These are phyloP conservation scores for Globisporangium recalcitrans DNA, from an alignment of 352 stramenopile genomes.

Conservation along the genomic window DNA sequence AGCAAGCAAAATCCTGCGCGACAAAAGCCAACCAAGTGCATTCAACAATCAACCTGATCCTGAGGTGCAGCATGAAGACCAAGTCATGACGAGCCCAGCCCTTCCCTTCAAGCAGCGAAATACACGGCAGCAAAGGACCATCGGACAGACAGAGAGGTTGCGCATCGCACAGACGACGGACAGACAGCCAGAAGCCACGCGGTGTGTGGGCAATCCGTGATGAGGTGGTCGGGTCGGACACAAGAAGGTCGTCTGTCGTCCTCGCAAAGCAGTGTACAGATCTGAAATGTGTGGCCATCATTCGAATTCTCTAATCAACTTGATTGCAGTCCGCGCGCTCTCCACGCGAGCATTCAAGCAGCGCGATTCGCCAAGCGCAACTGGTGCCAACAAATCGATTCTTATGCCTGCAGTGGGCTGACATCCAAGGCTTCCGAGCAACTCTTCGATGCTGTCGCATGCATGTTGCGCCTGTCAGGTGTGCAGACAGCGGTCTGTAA, in stretches of 20 bases:
- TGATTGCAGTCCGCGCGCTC: too few species aligned
- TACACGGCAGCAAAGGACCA: neutral
- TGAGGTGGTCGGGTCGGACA: neutral
- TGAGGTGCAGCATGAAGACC: neutral
- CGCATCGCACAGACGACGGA: too few species aligned
- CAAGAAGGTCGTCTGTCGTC: too few species aligned
- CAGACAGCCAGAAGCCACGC: neutral
- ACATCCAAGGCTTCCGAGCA: too few species aligned
- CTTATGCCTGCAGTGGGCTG: too few species aligned
- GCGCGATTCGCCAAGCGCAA: too few species aligned
- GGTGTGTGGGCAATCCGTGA: neutral
- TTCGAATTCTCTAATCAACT: too few species aligned
- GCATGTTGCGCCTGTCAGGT: slow-evolving; percentile 3
- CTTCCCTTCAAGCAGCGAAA: neutral
- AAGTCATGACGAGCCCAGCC: neutral
- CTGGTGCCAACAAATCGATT: neutral
- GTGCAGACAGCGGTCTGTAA: neutral
- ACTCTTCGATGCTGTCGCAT: too few species aligned
- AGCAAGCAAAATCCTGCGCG: neutral
- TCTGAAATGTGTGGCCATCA: too few species aligned
- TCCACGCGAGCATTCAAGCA: neutral
- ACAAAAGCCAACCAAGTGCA: neutral
- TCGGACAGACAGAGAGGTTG: neutral
- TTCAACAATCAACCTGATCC: neutral
- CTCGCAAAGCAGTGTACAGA: too few species aligned